These are phyloP conservation scores for Fulvia fulva DNA, from an alignment of 2,329 filamentous ascomycete genomes.

Conservation along the genomic window DNA sequence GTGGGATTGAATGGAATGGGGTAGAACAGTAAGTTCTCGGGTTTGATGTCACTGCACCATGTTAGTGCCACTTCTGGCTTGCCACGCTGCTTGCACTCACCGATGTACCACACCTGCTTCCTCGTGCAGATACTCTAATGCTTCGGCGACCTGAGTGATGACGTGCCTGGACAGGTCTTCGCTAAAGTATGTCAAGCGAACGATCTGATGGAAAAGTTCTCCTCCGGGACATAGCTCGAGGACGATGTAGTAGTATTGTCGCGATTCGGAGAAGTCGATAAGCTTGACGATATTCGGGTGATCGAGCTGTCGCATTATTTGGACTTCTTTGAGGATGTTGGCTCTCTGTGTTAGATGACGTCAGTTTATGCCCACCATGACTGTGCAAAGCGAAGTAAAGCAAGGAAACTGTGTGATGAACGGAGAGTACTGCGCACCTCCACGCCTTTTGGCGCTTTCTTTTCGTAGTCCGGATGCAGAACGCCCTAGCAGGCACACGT, in stretches of 20 bases:
- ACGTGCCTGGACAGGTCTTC: slow-evolving; percentile 92
- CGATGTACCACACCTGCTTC: slow-evolving; percentile 94
- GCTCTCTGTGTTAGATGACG: slow-evolving; percentile 63
- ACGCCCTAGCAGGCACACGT: slow-evolving; percentile 42
- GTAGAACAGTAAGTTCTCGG: slow-evolving; percentile 92
- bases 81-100: slow-evolving; percentile 51
- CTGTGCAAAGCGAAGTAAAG: background rate
- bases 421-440: slow-evolving; percentile 68
- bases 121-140: slow-evolving; percentile 89
- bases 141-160: slow-evolving; percentile 91
- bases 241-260: slow-evolving; percentile 96
- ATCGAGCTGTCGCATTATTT: slow-evolving; percentile 96
- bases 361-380: slow-evolving; percentile 36
- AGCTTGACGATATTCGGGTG: slow-evolving; percentile 95
- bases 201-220: slow-evolving; percentile 97
- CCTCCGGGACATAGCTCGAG: slow-evolving; percentile 92
- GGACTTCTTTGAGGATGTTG: slow-evolving; percentile 96
- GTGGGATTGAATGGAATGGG: slow-evolving; percentile 78
- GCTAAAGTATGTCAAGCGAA: slow-evolving; percentile 96
- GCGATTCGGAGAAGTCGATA: slow-evolving; percentile 87
- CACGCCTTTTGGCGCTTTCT: slow-evolving; percentile 79
- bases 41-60: slow-evolving; percentile 81
- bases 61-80: slow-evolving; percentile 30
- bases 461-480: slow-evolving; percentile 93
- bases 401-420: slow-evolving; percentile 14